Base-by-base conservation (phyloP, 805 yeast species). In the Spathaspora sp. region DNA sequence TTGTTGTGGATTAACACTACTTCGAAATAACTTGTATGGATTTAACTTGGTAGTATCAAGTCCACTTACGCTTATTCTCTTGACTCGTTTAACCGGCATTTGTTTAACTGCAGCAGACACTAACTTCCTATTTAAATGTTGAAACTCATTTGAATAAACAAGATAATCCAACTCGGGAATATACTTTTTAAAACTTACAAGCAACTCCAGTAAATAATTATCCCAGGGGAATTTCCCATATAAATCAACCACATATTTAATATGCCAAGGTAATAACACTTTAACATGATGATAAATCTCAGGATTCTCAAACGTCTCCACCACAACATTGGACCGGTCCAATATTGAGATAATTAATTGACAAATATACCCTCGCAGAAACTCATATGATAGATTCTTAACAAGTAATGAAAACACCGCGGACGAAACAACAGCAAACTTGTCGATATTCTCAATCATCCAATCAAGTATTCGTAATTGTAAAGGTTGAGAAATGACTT, bases 141-240 rank as follows among this genome's bases (percentile, higher is more conserved):
- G 43, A 5, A 29, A 43, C 7, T 35, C 40, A 3, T 43, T 42
- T 6, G 57, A 48, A 46, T 49, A 52, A 8, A 42, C 17, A 5
- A 44, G 23, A 38, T 44, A 54, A 46, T 61, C 62, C 8, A 62
- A 29, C 6, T 38, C 45, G 2, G 69, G 70, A 14, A 18, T 59
- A 12, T 23, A 56, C 51, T 47, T 56, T 58, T 52, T 67, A 8
- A 64, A 51, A 1, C 57, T 4, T 6, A 23, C 54, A 18, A 69
- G 43, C 17, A 69, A 52, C 11, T 55, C 52, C 40, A 55, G 61
- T 38, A 70, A 55, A 20, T 61, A 55, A 16, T 59, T 62, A 49
- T 70, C 76, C 32, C 57, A 51, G 17, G 76, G 76, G 50, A 70
- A 70, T 44, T 63, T 64, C 2, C 47, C 40, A 45, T 52, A 59